Evolutionary conservation across 2,329 filamentous ascomycete species (phyloP), one percentile per base, ranked within the genome.

Genomic region (Corinectria fuckeliana): DNA sequence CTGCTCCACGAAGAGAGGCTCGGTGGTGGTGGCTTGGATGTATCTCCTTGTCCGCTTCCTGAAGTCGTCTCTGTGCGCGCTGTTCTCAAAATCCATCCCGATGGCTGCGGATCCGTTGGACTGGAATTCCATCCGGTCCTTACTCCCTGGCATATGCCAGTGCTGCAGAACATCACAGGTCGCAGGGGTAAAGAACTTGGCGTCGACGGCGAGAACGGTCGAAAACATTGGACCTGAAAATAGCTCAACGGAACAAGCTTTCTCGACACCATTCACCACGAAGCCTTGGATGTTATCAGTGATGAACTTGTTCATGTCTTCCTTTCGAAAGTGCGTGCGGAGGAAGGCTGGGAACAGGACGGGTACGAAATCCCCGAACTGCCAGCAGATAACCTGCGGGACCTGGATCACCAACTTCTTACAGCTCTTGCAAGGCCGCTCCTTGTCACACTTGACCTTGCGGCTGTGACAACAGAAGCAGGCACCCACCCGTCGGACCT

Each of bases 401-500:
- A 85, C 76, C 49, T 78, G 74, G 2, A 76, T 69, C 52, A 78
- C 77, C 52, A 86, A 77, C 71, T 84, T 83, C 64, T 77, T 79
- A 76, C 84, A 87, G 73, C 81, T 85, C 70, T 80, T 80, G 73
- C 84, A 87, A 0, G 84, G 83, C 44, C 84, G 75, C 65, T 83
- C 78, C 62, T 80, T 80, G 69, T 85, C 82, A 62, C 84, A 86
- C 69, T 81, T 83, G 53, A 87, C 84, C 70, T 87, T 87, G 63
- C 84, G 82, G 57, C 80, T 82, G 67, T 84, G 83, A 67, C 84
- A 87, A 73, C 82, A 85, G 74, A 86, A 86, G 69, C 84, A 87
- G 9, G 84, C 84, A 5, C 84, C 84, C 4, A 78, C 71, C 28
- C 83, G 78, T 14, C 84, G 79, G 10, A 87, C 82, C 55, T 83